Evolutionary conservation across 305 asterid genomes (phyloP), one percentile per base, ranked within the genome.

Genomic region (Lippia alba): DNA sequence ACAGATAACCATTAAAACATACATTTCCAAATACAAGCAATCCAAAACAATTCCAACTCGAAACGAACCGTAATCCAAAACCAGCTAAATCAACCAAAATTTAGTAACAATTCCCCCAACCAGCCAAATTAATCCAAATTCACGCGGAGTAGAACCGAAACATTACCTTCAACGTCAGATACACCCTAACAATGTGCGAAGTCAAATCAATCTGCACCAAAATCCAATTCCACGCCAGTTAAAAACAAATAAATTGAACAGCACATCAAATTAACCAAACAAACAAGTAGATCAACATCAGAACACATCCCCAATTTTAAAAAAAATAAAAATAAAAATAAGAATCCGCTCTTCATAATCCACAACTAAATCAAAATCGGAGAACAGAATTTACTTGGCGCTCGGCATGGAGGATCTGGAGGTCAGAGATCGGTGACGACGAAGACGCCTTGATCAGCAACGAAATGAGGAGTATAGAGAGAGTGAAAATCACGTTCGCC

Each of bases 181-280:
- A 88, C 71, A 89, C 96, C 91, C 94, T 89, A 81, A 94, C 87
- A 76, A 94, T 89, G 82, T 91, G 98, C 62, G 98, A 89, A 74
- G 84, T 85, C 92, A 94, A 82, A 81, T 94, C 97, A 82, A 94
- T 87, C 98, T 93, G 95, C 88, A 82, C 36, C 79, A 11, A 75
- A 73, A 66, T 58, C 55, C 60, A 69, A 67, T 61, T 15, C 66
- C 39, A 64, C 18, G 45, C 62, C 34, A 62, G 65, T 63, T 32
- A 72, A 64, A 12, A 34, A 5, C 40, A 66, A 24, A 4, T 36
- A 24, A 36, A 8, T 8, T 5, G 9, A 36, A 36, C 9, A n/a
- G 19, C 51, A 12, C 36, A 69, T 15, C 62, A 73, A 45, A 56
- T 41, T 8, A 46, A 53, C 34, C 54, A 5, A 7, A 3, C 40